phyloP scores from a whole-genome alignment of 192 early-diverging fungal species.

The Linnemannia elongata region DNA sequence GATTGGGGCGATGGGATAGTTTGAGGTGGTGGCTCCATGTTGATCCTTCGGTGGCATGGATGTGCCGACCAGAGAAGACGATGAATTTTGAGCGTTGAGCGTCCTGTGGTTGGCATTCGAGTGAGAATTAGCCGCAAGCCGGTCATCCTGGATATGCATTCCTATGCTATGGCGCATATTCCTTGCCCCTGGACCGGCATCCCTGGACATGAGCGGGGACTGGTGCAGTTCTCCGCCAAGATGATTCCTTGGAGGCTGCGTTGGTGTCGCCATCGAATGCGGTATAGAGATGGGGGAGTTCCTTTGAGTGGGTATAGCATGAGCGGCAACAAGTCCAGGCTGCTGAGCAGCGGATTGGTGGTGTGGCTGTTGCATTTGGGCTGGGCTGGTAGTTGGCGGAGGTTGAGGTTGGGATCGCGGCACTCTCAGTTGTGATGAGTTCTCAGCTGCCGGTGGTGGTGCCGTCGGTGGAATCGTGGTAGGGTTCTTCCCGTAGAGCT shows the following conservation, averaged over 20 bases:
- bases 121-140: background rate
- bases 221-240: background rate
- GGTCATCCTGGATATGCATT: slow-evolving; percentile 21
- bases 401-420: slow-evolving; percentile 21
- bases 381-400: background rate
- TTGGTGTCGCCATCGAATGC: slow-evolving; percentile 19
- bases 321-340: background rate
- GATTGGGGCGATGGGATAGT: slow-evolving; percentile 40
- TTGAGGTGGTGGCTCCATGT: background rate
- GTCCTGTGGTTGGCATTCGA: slow-evolving; percentile 16
- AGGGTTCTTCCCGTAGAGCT: slow-evolving; percentile 26
- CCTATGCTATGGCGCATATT: slow-evolving; percentile 16
- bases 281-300: slow-evolving; percentile 6
- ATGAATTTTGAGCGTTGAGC: slow-evolving; percentile 32
- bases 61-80: slow-evolving; percentile 29
- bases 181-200: background rate
- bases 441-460: slow-evolving; percentile 21
- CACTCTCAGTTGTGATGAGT: background rate
- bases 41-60: background rate
- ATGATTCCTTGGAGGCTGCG: slow-evolving; percentile 10
- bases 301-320: slow-evolving; percentile 27
- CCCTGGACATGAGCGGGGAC: slow-evolving; percentile 20
- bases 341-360: slow-evolving; percentile 6
- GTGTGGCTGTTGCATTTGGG: background rate
- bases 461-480: slow-evolving; percentile 26